These are phyloP conservation scores for Quercus robur DNA, from an alignment of 306 rosid species.

Conservation along the genomic window DNA sequence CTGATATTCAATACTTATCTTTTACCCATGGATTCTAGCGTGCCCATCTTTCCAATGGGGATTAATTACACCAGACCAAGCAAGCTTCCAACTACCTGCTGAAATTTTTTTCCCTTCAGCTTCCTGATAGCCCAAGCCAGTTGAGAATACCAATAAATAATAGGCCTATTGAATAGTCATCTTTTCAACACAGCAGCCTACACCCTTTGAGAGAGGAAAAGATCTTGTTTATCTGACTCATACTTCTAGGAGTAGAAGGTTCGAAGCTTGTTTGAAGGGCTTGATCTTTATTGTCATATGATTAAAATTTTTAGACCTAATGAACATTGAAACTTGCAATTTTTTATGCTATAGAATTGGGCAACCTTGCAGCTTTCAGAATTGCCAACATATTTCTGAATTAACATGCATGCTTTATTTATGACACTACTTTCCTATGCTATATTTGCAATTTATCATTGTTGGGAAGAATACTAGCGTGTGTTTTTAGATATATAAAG, in stretches of 20 bases:
- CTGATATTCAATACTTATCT: too few relatives aligned
- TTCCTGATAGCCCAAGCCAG: too few relatives aligned
- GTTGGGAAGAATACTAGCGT: neutral
- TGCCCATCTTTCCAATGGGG: too few relatives aligned
- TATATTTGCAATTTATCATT: neutral
- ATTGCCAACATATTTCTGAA: neutral
- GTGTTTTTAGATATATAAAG: conserved; percentile 8
- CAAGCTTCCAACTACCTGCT: too few relatives aligned
- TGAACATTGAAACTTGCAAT: neutral
- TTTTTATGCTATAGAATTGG: neutral
- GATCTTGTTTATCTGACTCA: neutral
- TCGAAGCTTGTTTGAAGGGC: neutral
- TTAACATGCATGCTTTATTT: neutral
- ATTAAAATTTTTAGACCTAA: neutral
- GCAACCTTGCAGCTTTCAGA: neutral
- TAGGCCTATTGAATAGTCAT: too few relatives aligned
- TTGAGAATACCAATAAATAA: too few relatives aligned
- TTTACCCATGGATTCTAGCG: too few relatives aligned
- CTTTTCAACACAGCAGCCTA: too few relatives aligned
- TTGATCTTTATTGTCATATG: neutral
- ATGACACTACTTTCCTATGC: neutral
- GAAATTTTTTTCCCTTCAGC: too few relatives aligned
- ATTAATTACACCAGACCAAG: too few relatives aligned
- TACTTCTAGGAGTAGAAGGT: neutral
- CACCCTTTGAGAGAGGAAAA: neutral